Evolutionary conservation across 2,329 filamentous ascomycete species (phyloP).

Genomic region (Hypoxylon sp.): DNA sequence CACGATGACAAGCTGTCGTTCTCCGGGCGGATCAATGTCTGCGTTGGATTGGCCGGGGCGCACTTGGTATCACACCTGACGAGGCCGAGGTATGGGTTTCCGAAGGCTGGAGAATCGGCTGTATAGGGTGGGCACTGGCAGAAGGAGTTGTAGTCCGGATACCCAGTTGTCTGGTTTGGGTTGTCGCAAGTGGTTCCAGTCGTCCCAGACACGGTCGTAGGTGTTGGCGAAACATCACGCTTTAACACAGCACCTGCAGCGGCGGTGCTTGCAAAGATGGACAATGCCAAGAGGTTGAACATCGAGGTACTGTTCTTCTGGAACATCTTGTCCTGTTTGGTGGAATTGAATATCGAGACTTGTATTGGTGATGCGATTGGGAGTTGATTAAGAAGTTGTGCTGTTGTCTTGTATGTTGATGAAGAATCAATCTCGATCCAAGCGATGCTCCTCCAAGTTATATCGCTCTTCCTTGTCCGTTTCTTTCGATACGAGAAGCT

Average conservation of each 20-base stretch:
- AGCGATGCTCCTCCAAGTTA: slow-evolving; percentile 4
- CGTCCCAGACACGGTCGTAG: slow-evolving; percentile 20
- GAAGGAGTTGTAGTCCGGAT: slow-evolving; percentile 48
- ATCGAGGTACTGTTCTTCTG: slow-evolving; percentile 14
- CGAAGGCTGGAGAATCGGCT: slow-evolving; percentile 40
- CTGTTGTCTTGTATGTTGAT: neutral
- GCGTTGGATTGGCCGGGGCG: slow-evolving; percentile 38
- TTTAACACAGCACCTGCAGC: slow-evolving; percentile 10
- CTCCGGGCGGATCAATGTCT: slow-evolving; percentile 42
- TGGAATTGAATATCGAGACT: neutral
- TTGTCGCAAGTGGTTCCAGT: slow-evolving; percentile 33
- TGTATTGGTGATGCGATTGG: neutral
- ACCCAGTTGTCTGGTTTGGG: slow-evolving; percentile 38
- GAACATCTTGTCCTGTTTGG: slow-evolving; percentile 26
- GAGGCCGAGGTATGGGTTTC: slow-evolving; percentile 48
- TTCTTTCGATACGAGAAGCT: neutral
- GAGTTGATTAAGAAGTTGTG: neutral
- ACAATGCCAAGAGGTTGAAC: slow-evolving; percentile 18
- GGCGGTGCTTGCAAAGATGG: slow-evolving; percentile 17
- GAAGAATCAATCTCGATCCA: neutral
- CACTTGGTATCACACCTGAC: slow-evolving; percentile 48
- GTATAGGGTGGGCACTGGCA: slow-evolving; percentile 46
- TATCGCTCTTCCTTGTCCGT: neutral
- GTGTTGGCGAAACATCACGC: slow-evolving; percentile 17
- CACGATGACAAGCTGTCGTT: slow-evolving; percentile 42